phyloP scores from a whole-genome alignment of 805 yeast species.

The Pichia cephalocereana region DNA sequence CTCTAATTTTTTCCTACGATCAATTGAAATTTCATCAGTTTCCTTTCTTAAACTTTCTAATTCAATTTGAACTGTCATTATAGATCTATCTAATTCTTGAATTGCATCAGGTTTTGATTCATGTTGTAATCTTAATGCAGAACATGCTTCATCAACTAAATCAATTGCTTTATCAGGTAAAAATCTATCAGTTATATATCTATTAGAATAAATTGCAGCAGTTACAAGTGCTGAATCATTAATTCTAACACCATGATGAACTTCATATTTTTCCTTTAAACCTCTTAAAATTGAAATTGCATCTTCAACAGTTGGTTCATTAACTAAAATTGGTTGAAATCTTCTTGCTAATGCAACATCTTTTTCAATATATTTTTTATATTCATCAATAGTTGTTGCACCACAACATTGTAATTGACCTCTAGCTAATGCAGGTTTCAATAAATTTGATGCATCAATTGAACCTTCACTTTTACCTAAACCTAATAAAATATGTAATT shows the following conservation, averaged over 20 bases:
- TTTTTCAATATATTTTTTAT: conserved; percentile 84
- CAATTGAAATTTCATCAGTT: conserved; percentile 74
- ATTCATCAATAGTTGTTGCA: conserved; percentile 94
- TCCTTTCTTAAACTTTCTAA: conserved; percentile 90
- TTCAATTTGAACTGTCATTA: conserved; percentile 93
- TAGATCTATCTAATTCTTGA: conserved; percentile 75
- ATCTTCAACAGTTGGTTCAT: conserved; percentile 86
- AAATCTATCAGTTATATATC: conserved; percentile 90
- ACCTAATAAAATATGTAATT: conserved; percentile 81
- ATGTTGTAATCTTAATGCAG: conserved; percentile 87
- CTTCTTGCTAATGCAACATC: conserved; percentile 99
- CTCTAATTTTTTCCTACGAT: conserved; percentile 68
- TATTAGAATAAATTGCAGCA: conserved; percentile 63
- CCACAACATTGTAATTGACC: conserved; percentile 96
- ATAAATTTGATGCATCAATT: conserved; percentile 92
- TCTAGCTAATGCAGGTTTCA: conserved; percentile 96
- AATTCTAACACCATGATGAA: conserved; percentile 96
- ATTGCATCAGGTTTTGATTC: conserved; percentile 96
- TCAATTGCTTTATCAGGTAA: conserved; percentile 97
- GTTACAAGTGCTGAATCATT: conserved; percentile 89
- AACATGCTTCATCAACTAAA: conserved; percentile 91
- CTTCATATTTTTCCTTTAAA: conserved; percentile 86
- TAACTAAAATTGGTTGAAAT: conserved; percentile 94
- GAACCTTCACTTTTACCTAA: conserved; percentile 91
- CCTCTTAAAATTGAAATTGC: conserved; percentile 96